Evolutionary conservation across 192 early-diverging fungal species (phyloP), one percentile per base, ranked within the genome.

Genomic region (Backusella morwellensis): DNA sequence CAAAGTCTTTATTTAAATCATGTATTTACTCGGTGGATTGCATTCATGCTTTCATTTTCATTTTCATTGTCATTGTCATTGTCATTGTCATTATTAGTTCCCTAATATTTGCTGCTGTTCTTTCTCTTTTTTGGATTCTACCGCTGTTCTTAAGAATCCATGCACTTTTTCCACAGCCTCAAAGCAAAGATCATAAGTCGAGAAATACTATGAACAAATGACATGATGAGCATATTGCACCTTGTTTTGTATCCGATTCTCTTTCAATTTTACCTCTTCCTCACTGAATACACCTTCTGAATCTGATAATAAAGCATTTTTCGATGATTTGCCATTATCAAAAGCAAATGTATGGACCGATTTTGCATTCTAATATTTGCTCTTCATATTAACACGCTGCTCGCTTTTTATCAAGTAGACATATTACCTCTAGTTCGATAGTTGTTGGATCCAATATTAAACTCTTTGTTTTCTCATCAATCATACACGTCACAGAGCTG

Each of bases 271-370:
- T 80, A 91, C 88, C 83, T 93, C 86, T 23, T 90, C 87, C 50
- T 92, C 85, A 2, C 87, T 86, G 82, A 92, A 97, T 36, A 87
- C 72, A 50, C 96, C 96, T 38, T 82, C 85, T 63, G 94, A 96
- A 36, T 96, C 90, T 17, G 85, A 89, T 73, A 89, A 90, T 11
- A 95, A 73, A 17, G 86, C 73, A 21, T 83, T 75, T 40, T 68
- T 66, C 9, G 76, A 75, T 35, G 82, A 78, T 14, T 79, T 74
- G 6, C 79, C 82, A 70, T 85, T 88, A 74, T 92, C 88, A 79
- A 97, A 97, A 14, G 92, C 94, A 89, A 97, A 96, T 6, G 90
- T 92, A 77, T 98, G 97, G 21, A 84, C 79, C 6, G 97, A 97
- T 77, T 75, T 78, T 0, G 94, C 91, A 17, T 77, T 81, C 83